phyloP scores from a whole-genome alignment of 163 green algal species.

The Scenedesmus sp. region DNA sequence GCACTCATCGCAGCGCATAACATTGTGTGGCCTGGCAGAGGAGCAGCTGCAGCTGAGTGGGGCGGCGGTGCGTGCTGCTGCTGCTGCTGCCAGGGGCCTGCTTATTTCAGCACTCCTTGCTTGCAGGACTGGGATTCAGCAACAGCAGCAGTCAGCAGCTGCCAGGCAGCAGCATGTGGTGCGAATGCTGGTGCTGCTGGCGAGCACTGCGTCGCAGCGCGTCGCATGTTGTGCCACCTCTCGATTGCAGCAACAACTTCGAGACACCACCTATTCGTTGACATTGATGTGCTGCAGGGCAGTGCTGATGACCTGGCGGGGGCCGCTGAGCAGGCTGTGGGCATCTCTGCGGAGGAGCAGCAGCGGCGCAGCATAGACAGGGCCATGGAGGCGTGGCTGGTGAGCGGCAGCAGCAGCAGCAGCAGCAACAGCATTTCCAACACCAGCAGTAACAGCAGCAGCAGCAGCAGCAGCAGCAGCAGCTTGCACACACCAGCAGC shows the following conservation, averaged over 20 bases:
- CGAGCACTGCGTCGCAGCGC: not conserved
- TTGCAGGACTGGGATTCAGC: not conserved
- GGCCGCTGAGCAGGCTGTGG: not conserved
- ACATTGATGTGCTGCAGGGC: not conserved
- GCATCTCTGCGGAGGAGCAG: conserved; percentile 33
- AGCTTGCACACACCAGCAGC: not conserved
- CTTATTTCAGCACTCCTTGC: not conserved
- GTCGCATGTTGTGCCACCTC: not conserved
- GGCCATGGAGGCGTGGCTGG: conserved; percentile 49
- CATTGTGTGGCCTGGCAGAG: conserved; percentile 2
- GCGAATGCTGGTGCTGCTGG: not conserved
- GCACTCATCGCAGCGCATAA: too few relatives aligned
- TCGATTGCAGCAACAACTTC: not conserved
- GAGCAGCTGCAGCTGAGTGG: conserved; percentile 26
- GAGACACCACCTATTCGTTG: not conserved
- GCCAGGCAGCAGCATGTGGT: not conserved
- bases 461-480: not conserved
- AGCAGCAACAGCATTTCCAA: not conserved
- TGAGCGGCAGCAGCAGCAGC: conserved; percentile 10
- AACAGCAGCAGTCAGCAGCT: not conserved
- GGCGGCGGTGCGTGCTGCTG: not conserved
- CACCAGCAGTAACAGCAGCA: not conserved
- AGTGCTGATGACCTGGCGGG: not conserved
- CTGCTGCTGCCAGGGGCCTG: not conserved
- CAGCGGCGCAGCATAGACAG: conserved; percentile 38